phyloP scores from a whole-genome alignment of 371 early-diverging fungal genomes.

The Haplosporangium sp. region DNA sequence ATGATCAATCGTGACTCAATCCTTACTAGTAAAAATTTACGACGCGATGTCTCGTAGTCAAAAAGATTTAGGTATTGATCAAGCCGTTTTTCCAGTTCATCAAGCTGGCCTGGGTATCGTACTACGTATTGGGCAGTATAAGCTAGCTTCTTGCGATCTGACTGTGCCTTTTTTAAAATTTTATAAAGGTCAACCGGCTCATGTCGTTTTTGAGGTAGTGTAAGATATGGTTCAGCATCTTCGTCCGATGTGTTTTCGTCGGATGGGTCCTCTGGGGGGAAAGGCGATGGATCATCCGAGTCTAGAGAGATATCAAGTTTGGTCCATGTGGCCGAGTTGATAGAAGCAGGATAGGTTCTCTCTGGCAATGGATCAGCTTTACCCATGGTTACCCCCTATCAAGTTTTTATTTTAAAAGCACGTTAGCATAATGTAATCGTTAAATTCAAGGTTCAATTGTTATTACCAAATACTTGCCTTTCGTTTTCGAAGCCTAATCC shows the following conservation, averaged over 20 bases:
- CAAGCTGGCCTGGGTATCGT: conserved; percentile 34
- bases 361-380: conserved; percentile 23
- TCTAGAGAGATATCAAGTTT: conserved; percentile 15
- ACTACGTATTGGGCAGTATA: conserved; percentile 43
- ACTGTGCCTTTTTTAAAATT: conserved; percentile 36
- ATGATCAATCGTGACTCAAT: neutral
- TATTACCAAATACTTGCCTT: conserved; percentile 23
- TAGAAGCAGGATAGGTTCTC: conserved; percentile 16
- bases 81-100: conserved; percentile 32
- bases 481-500: conserved; percentile 67
- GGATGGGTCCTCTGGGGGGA: conserved; percentile 8
- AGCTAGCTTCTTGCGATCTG: conserved; percentile 43
- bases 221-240: neutral
- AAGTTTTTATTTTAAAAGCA: neutral
- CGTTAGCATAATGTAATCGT: neutral
- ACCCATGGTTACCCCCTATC: conserved; percentile 20
- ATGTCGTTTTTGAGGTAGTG: neutral
- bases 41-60: conserved; percentile 47
- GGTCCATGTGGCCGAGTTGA: conserved; percentile 19
- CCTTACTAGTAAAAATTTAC: conserved; percentile 37
- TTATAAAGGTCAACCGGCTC: conserved; percentile 37
- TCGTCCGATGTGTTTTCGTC: neutral
- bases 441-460: neutral
- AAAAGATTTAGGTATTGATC: conserved; percentile 37
- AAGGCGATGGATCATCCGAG: conserved; percentile 23